Evolutionary conservation across 2,329 filamentous ascomycete species (phyloP).

Genomic region (Apiospora phragmitis): DNA sequence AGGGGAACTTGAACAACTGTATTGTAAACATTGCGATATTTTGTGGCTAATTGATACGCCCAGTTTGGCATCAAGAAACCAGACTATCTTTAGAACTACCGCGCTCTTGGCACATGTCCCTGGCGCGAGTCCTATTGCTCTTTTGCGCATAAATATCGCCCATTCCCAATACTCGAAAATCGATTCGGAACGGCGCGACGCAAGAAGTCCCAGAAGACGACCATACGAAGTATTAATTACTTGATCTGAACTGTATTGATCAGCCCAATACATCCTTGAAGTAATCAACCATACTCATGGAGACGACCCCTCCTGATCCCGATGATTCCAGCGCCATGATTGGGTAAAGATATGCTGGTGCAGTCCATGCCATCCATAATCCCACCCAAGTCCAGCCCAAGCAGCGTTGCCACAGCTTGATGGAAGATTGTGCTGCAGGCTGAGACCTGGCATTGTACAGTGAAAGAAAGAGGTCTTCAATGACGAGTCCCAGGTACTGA

Average conservation of each 20-base stretch:
- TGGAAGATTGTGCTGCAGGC: not conserved
- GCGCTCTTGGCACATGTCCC: too few relatives aligned
- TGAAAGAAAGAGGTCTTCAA: not conserved
- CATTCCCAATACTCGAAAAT: too few relatives aligned
- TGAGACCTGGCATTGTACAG: not conserved
- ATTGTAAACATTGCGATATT: not conserved
- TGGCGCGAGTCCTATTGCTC: too few relatives aligned
- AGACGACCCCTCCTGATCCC: conserved; percentile 11
- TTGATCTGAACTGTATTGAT: too few relatives aligned
- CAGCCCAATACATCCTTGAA: not conserved
- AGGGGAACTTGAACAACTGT: not conserved
- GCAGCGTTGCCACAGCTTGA: conserved; percentile 11
- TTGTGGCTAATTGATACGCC: too few relatives aligned
- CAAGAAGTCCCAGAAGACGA: too few relatives aligned
- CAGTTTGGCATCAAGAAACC: not conserved
- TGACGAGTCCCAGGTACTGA: not conserved
- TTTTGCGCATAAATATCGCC: too few relatives aligned
- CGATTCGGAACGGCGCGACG: too few relatives aligned
- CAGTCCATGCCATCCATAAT: conserved; percentile 20
- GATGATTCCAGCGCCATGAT: conserved; percentile 15
- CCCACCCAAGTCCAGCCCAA: conserved; percentile 16
- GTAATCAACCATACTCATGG: conserved; percentile 14
- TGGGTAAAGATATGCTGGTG: conserved; percentile 18
- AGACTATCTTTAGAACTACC: too few relatives aligned
- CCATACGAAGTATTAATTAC: too few relatives aligned